Base-by-base conservation (phyloP, 495 filamentous ascomycete genomes). In the Halenospora varia region DNA sequence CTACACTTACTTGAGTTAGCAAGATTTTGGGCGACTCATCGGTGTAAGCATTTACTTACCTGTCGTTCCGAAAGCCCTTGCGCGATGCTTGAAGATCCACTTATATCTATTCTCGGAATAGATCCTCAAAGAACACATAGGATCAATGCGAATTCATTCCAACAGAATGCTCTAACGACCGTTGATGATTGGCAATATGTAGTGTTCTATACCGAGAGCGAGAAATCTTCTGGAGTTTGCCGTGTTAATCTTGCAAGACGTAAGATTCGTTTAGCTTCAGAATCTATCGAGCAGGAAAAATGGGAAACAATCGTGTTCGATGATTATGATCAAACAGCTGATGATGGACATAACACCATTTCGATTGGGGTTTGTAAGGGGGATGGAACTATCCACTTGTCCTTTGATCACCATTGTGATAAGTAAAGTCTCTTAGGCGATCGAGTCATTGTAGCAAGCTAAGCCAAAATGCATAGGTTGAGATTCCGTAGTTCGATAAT, bases 271-370 rank as follows among this genome's bases (percentile, higher is more conserved):
- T 15, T 57, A n/a, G n/a, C 55, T 35, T 40, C 55, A 20, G 45
- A 48, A 25, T 48, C 57, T 17, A 8, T 2, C 3, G 11, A 54
- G 13, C 35, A 56, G 9, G 20, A 25, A 1, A 48, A 35, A 1
- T 69, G 68, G 68, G 56, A 70, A 45, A 60, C 59, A 17, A 46
- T 67, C 4, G 48, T 48, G 22, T 70, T 71, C 24, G 61, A 35
- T 10, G 69, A 71, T 56, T 71, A 71, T 41, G 53, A 64, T 17
- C 68, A 71, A 50, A 68, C 55, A 1, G 65, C 62, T 20, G 58
- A 71, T 48, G 69, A 71, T 59, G 63, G 52, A 9, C 69, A 70
- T 29, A 71, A 71, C 48, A 69, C 62, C 1, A 70, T 71, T 25
- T 70, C 66, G 2, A 54, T 71, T 23, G 69, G 69, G 10, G 55